Percentiles rank a stretch among this genome's conserved stretches.
Evolutionary conservation across 352 stramenopile species (phyloP).

Genomic region (Phytopythium helicoides): DNA sequence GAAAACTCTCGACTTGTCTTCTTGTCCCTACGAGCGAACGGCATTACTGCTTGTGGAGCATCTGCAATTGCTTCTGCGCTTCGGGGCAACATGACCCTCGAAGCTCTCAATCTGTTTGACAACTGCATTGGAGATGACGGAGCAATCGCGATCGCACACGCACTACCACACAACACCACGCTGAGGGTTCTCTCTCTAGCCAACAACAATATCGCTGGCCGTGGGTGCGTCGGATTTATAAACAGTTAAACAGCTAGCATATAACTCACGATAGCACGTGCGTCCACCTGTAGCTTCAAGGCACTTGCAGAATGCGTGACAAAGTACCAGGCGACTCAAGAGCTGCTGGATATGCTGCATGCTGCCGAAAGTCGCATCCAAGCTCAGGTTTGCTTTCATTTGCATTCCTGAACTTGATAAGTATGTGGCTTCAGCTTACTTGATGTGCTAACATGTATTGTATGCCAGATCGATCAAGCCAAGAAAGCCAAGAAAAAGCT

Average conservation of each 20-base stretch:
- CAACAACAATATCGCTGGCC: slow-evolving; percentile 51
- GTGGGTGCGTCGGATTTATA: slow-evolving; percentile 21
- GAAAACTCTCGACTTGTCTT: slow-evolving; percentile 38
- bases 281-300: slow-evolving; percentile 18
- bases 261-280: background rate
- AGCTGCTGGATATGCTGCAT: slow-evolving; percentile 51
- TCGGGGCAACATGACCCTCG: slow-evolving; percentile 42
- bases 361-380: slow-evolving; percentile 69
- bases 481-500: slow-evolving; percentile 87
- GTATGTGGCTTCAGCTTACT: background rate
- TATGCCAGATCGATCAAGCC: slow-evolving; percentile 50
- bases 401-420: background rate
- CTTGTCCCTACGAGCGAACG: slow-evolving; percentile 65
- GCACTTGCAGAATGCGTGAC: slow-evolving; percentile 39
- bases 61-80: slow-evolving; percentile 37
- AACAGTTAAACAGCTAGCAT: background rate
- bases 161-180: slow-evolving; percentile 49
- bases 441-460: background rate
- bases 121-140: slow-evolving; percentile 60
- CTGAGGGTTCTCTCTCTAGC: slow-evolving; percentile 67
- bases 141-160: slow-evolving; percentile 47
- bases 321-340: slow-evolving; percentile 46
- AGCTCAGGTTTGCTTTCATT: slow-evolving; percentile 28
- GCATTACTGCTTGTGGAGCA: slow-evolving; percentile 37
- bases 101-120: slow-evolving; percentile 70